Base-by-base conservation (phyloP, 768 basidiomycete genomes). In the Tephrocybe sp. region DNA sequence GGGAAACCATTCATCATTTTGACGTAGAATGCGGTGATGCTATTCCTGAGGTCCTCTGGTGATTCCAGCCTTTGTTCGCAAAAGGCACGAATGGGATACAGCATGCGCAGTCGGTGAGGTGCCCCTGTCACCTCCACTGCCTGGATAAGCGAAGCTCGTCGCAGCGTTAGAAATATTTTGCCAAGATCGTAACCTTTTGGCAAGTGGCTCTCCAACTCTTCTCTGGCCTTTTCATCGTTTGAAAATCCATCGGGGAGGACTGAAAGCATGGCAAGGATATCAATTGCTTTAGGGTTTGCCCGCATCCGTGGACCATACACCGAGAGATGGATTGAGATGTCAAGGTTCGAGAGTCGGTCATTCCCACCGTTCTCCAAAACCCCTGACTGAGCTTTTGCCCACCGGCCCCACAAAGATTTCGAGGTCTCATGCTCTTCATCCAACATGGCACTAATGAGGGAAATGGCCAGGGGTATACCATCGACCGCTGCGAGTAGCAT, bases 361-460 rank as follows among this genome's bases (percentile, higher is more conserved):
- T 55, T 51, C 52, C n/a, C n/a, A n/a, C n/a, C n/a, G n/a, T n/a
- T n/a, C n/a, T n/a, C n/a, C n/a, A n/a, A n/a, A n/a, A n/a, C n/a
- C n/a, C n/a, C 46, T 22, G n/a, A n/a, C n/a, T n/a, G n/a, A n/a
- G n/a, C n/a, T n/a, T n/a, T n/a, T 20, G 39, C 31, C 60, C 60
- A 61, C n/a, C 60, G 48, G 39, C 48, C 44, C 35, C 51, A 58
- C 12, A 61, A 46, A n/a, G 55, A 58, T 31, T 52, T 41, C 2
- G 60, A 56, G 12, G 56, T 60, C 39, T 60, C 56, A 19, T 58
- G 60, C 31, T 51, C 60, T 34, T 60, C 60, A 39, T 59, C 56
- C 33, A 60, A 50, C 40, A 62, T 51, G 39, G 56, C 49, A 22
- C 49, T 52, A 9, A 60, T 39, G 17, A 62, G 43, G 12, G 56